phyloP scores from a whole-genome alignment of 148 eudicot species.

The Agrostemma githago region DNA sequence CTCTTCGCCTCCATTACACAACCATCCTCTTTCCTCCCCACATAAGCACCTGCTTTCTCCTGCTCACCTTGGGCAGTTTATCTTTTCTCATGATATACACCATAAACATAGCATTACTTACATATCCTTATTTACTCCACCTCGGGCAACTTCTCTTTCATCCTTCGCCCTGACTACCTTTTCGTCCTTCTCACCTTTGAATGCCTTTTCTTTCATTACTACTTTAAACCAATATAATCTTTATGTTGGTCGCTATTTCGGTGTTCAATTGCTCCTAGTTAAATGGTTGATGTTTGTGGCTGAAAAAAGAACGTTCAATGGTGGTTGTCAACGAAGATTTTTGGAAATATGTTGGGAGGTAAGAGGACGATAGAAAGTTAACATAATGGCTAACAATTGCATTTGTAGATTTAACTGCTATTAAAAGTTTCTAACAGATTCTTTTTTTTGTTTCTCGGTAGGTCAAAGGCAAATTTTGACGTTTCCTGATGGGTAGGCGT shows the following conservation, averaged over 20 bases:
- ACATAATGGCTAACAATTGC: too few species aligned
- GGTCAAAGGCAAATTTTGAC: not conserved
- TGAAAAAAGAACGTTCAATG: too few species aligned
- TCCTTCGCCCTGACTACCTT: not conserved
- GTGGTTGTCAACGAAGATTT: too few species aligned
- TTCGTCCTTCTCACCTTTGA: not conserved
- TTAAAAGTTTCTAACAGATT: not conserved
- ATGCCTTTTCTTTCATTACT: not conserved
- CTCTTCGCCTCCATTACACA: not conserved
- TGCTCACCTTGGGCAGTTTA: not conserved
- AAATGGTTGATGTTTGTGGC: too few species aligned
- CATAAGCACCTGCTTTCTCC: not conserved
- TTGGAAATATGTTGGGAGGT: too few species aligned
- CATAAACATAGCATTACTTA: not conserved
- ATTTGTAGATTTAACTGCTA: not conserved
- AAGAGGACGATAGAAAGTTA: too few species aligned
- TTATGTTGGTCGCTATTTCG: too few species aligned
- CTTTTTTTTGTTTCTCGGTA: too few species aligned
- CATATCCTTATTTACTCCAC: not conserved
- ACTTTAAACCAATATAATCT: not conserved
- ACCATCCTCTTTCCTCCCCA: not conserved
- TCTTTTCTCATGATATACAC: too few species aligned
- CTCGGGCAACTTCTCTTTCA: not conserved
- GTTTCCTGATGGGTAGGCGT: not conserved
- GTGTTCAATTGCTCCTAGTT: too few species aligned